Evolutionary conservation across 139 green algal species (phyloP), one percentile per base, ranked within the genome.

Genomic region (Picochlorum sp.): DNA sequence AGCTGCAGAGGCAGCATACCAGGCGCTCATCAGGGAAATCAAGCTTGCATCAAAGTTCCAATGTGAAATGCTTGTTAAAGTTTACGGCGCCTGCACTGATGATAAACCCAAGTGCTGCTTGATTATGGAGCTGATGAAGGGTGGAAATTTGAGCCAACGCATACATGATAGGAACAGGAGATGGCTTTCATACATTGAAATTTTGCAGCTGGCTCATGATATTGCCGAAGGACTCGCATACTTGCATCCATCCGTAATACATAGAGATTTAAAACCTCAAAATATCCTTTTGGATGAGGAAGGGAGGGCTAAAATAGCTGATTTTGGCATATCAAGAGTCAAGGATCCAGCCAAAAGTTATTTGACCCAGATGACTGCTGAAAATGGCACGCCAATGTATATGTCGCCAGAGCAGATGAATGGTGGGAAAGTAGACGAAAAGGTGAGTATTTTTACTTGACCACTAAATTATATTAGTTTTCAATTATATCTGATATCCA

Each of bases 351-450:
- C 75, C 50, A 81, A 83, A 54, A 84, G 66, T 52, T 91, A 82
- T 60, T 56, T 93, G 29, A 76, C 66, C 7, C 79, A 73, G 35
- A 53, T 89, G n/a, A 94, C 83, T 0, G 79, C 86, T 28, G 75
- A 85, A 22, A 80, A 83, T 28, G 85, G 85, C 37, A 92, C 75
- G 28, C 74, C 74, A 14, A 73, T 57, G 57, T 89, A 89, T 70
- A 89, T 89, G 81, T 69, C 73, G 7, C 78, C 85, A 2, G 85
- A 94, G 75, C 70, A 87, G 37, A 89, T 94, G 71, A 88, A 85
- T 59, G 85, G 79, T 30, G 78, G 57, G 5, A 68, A 73, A 1
- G 67, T 93, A 24, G 82, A 91, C 54, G 85, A 93, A 40, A 85
- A 85, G 45, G 66, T n/a, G n/a, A n/a, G n/a, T n/a, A n/a, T n/a